phyloP scores from a whole-genome alignment of 192 early-diverging fungal species.

The Thoreauomyces humboldtii region DNA sequence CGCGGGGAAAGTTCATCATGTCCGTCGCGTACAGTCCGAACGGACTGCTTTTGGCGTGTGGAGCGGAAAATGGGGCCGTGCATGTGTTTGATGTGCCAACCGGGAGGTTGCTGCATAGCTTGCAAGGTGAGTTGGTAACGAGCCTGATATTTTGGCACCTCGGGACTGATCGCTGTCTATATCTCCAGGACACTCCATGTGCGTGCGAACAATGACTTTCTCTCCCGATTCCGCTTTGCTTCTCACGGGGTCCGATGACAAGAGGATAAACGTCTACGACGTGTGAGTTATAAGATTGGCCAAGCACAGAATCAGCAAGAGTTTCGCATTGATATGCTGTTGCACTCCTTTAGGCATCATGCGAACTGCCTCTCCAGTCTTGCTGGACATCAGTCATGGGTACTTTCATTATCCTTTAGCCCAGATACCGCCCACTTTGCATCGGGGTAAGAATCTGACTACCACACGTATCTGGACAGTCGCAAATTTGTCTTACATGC shows the following conservation, averaged over 20 bases:
- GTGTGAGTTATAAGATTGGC: constrained; percentile 40
- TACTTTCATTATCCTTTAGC: constrained; percentile 68
- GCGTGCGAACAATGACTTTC: constrained; percentile 72
- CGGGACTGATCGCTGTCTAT: neutral
- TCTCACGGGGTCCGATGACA: constrained; percentile 79
- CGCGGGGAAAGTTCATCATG: constrained; percentile 76
- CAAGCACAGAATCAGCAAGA: neutral
- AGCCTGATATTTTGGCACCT: neutral
- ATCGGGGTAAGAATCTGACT: constrained; percentile 53
- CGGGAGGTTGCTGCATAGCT: constrained; percentile 60
- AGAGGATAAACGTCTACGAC: constrained; percentile 72
- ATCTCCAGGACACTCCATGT: constrained; percentile 70
- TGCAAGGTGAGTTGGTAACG: constrained; percentile 40
- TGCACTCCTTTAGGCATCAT: constrained; percentile 47
- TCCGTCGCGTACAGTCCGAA: constrained; percentile 75
- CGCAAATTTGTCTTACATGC: too few relatives aligned
- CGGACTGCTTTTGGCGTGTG: constrained; percentile 70
- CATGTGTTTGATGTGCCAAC: constrained; percentile 70
- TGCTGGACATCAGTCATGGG: constrained; percentile 77
- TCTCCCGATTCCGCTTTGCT: constrained; percentile 66
- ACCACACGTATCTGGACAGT: too few relatives aligned
- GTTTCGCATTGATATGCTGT: too few relatives aligned
- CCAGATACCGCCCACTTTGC: constrained; percentile 68
- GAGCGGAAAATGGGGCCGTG: constrained; percentile 70
- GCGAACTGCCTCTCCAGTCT: constrained; percentile 71